Base-by-base conservation (phyloP, 768 basidiomycete genomes). In the Lactifluus piperatus region DNA sequence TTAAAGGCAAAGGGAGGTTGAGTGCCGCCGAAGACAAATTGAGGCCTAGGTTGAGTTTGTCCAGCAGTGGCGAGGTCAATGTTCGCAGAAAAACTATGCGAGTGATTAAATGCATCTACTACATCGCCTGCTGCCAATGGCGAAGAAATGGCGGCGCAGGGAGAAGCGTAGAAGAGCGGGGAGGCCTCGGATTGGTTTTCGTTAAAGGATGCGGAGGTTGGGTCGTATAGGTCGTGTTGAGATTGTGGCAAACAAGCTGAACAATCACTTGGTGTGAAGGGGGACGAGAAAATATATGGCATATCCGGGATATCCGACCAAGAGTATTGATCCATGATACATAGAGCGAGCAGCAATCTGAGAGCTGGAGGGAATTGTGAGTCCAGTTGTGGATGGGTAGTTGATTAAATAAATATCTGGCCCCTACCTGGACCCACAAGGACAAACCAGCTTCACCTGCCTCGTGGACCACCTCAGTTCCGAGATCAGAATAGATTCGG, bases 351-450 rank as follows among this genome's bases (percentile, higher is more conserved):
- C 13, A n/a, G 27, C 30, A 41, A 48, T 29, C 5, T 39, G 26
- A 11, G n/a, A 39, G 18, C 6, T 18, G 39, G 13, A 22, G 32
- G 41, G 48, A 26, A 27, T 16, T 32, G 29, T 34, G 29, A 44
- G 13, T 18, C 22, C 14, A 27, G 53, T 49, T 60, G 58, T 60
- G 58, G 58, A 60, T 32, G 58, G 43, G 8, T 24, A 14, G 22
- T 56, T 8, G 46, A 55, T 60, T 61, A 44, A 56, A 54, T 60
- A 60, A 50, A 34, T 51, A 32, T 26, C 50, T 51, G 55, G 54
- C 52, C 55, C n/a, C 55, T 16, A 56, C 59, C 37, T 3, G 36
- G 32, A 47, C 37, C 59, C 54, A 60, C 59, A 60, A 56, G 49
- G 26, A 39, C 44, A 60, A 60, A 60, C 18, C 30, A 10, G 29